Conservation (phyloP, 306 rosid species). For the Cicer arietinum region DNA sequence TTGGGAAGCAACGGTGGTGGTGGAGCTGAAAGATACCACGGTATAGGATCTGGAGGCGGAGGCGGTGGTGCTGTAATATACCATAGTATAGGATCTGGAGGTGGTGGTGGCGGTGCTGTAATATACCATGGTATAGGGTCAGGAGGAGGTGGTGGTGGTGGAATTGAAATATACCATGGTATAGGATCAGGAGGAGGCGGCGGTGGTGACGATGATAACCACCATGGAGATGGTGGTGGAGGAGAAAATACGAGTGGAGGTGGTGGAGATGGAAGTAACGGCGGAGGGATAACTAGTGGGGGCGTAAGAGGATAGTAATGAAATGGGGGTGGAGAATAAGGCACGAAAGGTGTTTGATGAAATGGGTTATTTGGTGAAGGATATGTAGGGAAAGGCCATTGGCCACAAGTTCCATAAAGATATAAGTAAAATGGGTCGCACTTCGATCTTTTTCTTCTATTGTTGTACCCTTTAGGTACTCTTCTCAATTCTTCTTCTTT, state of each 20-base stretch:
- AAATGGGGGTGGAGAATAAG: not conserved
- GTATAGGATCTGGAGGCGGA: not conserved
- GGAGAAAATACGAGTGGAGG: not conserved
- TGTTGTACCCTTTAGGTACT: not conserved
- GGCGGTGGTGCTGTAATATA: not conserved
- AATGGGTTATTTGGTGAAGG: conserved; percentile 75
- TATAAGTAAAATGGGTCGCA: conserved; percentile 71
- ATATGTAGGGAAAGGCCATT: conserved; percentile 73
- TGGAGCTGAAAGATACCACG: conserved; percentile 7
- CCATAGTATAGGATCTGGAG: conserved; percentile 8
- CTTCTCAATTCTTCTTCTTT: conserved; percentile 44
- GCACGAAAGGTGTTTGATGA: conserved; percentile 38
- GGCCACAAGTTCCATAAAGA: conserved; percentile 61
- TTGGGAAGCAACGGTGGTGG: conserved; percentile 18
- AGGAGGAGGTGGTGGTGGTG: conserved; percentile 40
- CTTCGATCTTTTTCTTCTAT: conserved; percentile 23
- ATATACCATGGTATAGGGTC: conserved; percentile 7
- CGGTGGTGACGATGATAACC: not conserved
- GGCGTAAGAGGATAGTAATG: conserved; percentile 10
- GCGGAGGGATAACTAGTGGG: conserved; percentile 40
- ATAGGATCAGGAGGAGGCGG: conserved; percentile 21
- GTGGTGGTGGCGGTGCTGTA: not conserved
- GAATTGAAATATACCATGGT: conserved; percentile 8
- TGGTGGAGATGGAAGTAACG: conserved; percentile 49
- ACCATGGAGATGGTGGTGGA: conserved; percentile 41